These are phyloP conservation scores for Fomitopsis schrenkii DNA, from an alignment of 1,284 basidiomycete genomes.

Conservation along the genomic window DNA sequence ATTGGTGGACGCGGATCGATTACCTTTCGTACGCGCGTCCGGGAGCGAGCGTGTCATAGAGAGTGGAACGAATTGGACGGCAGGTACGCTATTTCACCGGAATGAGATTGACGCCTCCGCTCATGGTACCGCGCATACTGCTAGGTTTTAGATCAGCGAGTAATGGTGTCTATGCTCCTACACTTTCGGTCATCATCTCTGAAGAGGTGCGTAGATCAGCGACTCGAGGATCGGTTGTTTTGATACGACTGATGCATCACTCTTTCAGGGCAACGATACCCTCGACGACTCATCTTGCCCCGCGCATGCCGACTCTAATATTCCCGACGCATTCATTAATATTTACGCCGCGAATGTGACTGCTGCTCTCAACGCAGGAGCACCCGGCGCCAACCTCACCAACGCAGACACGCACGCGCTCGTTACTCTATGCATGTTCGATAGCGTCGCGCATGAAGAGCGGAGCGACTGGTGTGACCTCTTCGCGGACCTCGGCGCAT, in stretches of 20 bases:
- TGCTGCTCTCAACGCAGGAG: conserved; percentile 55
- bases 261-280: conserved; percentile 59
- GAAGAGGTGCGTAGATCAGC: conserved; percentile 39
- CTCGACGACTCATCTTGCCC: conserved; percentile 70
- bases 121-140: background rate
- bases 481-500: conserved; percentile 54
- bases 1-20: conserved; percentile 38
- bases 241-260: background rate
- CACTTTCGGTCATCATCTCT: conserved; percentile 47
- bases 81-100: conserved; percentile 37
- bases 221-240: background rate
- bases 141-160: conserved; percentile 48
- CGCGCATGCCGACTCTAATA: conserved; percentile 35
- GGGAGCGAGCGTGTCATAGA: conserved; percentile 60
- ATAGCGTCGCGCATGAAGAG: conserved; percentile 50
- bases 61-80: conserved; percentile 69
- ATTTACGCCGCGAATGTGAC: conserved; percentile 55
- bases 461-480: conserved; percentile 70
- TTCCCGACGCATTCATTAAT: conserved; percentile 48
- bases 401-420: conserved; percentile 55
- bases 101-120: background rate
- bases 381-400: conserved; percentile 60
- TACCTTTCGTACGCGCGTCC: conserved; percentile 69
- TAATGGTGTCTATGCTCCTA: conserved; percentile 26
- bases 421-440: conserved; percentile 76